Evolutionary conservation across 1,139 yeast genomes (phyloP), one percentile per base, ranked within the genome.

Genomic region (Taphrina wiesneri): DNA sequence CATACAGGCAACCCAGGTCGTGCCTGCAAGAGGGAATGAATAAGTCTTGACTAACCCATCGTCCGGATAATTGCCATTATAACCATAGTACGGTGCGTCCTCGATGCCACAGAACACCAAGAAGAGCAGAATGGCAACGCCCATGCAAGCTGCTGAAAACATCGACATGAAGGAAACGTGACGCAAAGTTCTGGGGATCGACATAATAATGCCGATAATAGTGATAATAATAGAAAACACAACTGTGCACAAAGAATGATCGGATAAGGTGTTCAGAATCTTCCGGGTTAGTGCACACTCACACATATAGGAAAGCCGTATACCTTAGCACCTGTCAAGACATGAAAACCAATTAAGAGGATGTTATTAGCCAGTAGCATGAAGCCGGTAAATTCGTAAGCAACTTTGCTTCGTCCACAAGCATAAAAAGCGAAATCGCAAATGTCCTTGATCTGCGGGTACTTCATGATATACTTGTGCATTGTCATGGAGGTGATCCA

Each of bases 391-490:
- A 81, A 80, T 71, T 82, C 84, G 85, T 86, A 85, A 6, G 83
- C 85, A 79, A 81, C 77, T 61, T 75, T 76, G 63, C 77, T 75
- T 30, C 82, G 82, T 80, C 85, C 82, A 70, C 84, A 81, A 67
- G 84, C 76, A 68, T 81, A 80, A 72, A 83, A 83, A 17, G 86
- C 87, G 71, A 84, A 84, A 71, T 84, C 87, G 71, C 86, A 83
- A n/a, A 84, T 81, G 70, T 81, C 81, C 67, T 78, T 78, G 65
- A 84, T 74, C 56, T 80, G 79, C 2, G 87, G 87, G 70, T 83
- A 80, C 30, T 79, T 79, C 15, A 83, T 80, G 74, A 86, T 84
- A 71, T 81, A 85, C 69, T 84, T 86, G 66, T 82, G 78, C 68
- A 85, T 79, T 57, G 78, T 82, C 46, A 81, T 74, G 6, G 86